Evolutionary conservation across 2,329 filamentous ascomycete species (phyloP).

Genomic region (Beauveria sp.): DNA sequence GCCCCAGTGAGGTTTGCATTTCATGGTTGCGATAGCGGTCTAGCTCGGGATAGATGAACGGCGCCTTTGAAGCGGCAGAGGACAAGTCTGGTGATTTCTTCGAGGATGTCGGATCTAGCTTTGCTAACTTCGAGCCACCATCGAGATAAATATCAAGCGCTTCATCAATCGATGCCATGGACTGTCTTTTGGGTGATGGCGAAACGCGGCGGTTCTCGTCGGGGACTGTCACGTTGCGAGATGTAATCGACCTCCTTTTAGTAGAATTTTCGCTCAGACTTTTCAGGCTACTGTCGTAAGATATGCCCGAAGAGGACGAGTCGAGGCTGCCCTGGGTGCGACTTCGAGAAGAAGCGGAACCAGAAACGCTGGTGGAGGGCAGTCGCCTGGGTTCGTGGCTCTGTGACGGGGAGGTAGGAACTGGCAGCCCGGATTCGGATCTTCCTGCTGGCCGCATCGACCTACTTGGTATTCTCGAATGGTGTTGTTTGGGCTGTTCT

Average conservation of each 20-base stretch:
- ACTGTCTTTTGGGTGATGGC: not conserved
- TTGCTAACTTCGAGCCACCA: constrained; percentile 25
- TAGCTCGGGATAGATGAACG: constrained; percentile 50
- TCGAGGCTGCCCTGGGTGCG: constrained; percentile 26
- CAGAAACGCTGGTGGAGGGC: constrained; percentile 28
- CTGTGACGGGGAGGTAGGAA: not conserved
- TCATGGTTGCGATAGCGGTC: constrained; percentile 50
- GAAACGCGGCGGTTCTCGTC: constrained; percentile 18
- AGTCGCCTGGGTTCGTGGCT: constrained; percentile 37
- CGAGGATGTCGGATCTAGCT: constrained; percentile 35
- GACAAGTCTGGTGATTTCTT: constrained; percentile 35
- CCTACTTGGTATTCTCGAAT: constrained; percentile 7
- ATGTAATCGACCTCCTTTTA: constrained; percentile 42
- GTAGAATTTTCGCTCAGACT: constrained; percentile 35
- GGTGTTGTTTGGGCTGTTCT: not conserved
- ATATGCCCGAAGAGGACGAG: constrained; percentile 27
- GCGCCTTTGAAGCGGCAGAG: constrained; percentile 30
- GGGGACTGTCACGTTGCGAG: constrained; percentile 28
- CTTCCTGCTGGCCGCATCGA: not conserved
- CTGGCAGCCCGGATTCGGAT: not conserved
- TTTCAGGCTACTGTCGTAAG: constrained; percentile 24
- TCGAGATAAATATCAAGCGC: constrained; percentile 13
- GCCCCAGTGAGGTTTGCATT: constrained; percentile 26
- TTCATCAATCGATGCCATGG: constrained; percentile 3
- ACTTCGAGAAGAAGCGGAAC: constrained; percentile 26